Conservation (phyloP, 176 grass and related monocot species). For the Otatea glauca region DNA sequence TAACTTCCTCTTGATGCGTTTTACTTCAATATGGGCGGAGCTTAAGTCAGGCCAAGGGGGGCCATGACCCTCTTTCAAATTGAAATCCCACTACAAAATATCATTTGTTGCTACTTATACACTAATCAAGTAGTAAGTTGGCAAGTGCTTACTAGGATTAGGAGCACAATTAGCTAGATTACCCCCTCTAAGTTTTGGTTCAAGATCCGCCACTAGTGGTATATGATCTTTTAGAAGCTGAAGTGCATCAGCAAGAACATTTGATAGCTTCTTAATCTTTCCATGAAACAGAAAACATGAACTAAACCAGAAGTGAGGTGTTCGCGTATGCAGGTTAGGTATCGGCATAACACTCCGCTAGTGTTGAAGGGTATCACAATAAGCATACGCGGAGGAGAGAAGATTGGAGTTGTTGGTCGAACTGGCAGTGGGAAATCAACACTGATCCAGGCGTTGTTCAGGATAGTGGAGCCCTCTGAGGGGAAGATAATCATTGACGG, state of each 20-base stretch:
- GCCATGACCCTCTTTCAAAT: too few species aligned
- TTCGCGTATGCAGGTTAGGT: conserved; percentile 63
- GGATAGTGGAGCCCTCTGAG: conserved; percentile 88
- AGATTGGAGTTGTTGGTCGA: conserved; percentile 89
- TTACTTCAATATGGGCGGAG: not conserved
- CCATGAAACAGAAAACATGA: conserved; percentile 11
- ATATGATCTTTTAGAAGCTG: not conserved
- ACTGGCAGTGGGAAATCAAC: conserved; percentile 98
- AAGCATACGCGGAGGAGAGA: conserved; percentile 76
- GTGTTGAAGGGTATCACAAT: conserved; percentile 93
- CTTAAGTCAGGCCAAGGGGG: too few species aligned
- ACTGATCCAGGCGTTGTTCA: conserved; percentile 93
- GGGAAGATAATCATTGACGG: conserved; percentile 82
- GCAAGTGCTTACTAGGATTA: too few species aligned
- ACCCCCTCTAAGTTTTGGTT: too few species aligned
- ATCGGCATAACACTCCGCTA: conserved; percentile 81
- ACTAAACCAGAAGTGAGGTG: conserved; percentile 20
- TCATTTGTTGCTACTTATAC: too few species aligned
- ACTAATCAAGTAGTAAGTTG: too few species aligned
- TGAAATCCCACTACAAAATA: too few species aligned
- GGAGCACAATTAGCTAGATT: too few species aligned
- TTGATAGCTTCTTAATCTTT: conserved; percentile 12
- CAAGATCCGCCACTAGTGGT: not conserved
- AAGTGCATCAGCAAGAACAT: not conserved
- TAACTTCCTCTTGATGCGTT: conserved; percentile 27